phyloP scores from a whole-genome alignment of 306 rosid species.

The Fragaria iinumae region DNA sequence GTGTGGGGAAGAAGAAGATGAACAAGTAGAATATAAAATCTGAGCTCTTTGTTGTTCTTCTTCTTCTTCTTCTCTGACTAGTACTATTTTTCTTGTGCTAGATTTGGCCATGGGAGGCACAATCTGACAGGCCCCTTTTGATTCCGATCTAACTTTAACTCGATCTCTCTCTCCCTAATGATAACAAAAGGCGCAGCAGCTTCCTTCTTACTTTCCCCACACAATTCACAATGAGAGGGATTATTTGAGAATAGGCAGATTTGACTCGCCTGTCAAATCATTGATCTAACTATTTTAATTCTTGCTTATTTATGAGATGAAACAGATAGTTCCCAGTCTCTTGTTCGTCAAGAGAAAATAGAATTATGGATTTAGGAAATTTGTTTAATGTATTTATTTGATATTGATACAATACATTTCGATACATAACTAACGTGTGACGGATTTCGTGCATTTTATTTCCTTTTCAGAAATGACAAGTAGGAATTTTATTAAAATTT shows the following conservation, averaged over 20 bases:
- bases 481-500: too few species aligned
- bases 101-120: constrained; percentile 15
- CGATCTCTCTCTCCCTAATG: not conserved
- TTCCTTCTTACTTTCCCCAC: constrained; percentile 1
- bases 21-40: not conserved
- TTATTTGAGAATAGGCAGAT: not conserved
- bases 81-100: constrained; percentile 1
- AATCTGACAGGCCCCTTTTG: not conserved
- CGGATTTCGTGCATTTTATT: too few species aligned
- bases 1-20: constrained; percentile 12
- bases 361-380: not conserved
- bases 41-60: not conserved
- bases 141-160: not conserved
- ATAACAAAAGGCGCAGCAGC: not conserved
- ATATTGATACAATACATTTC: not conserved
- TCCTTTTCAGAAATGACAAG: too few species aligned
- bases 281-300: not conserved
- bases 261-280: not conserved
- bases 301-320: constrained; percentile 3
- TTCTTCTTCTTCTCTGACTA: not conserved
- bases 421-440: not conserved
- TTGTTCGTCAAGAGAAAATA: not conserved
- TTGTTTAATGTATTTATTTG: not conserved
- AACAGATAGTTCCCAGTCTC: not conserved
- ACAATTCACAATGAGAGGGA: too few species aligned